phyloP scores from a whole-genome alignment of 129 eudicot genomes.

The Flaveria brownii region DNA sequence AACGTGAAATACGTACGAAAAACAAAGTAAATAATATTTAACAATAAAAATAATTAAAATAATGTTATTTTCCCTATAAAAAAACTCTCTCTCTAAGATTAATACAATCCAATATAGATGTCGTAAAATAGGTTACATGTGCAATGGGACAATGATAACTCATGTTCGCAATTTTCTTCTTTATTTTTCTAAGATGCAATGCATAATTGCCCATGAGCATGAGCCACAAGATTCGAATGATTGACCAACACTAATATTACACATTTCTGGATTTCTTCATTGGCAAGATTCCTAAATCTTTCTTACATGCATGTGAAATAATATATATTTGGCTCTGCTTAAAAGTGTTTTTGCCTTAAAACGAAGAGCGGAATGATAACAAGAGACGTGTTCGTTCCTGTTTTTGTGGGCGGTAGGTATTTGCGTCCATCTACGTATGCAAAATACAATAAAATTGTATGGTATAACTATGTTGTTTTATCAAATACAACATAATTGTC shows the following conservation, averaged over 20 bases:
- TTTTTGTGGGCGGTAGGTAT: too few species aligned
- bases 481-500: too few species aligned
- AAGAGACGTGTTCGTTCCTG: too few species aligned
- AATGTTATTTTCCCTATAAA: neutral
- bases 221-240: conserved; percentile 36
- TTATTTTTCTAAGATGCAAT: conserved; percentile 26
- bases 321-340: neutral
- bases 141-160: conserved; percentile 33
- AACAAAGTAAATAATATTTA: neutral
- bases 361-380: too few species aligned
- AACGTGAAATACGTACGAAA: neutral
- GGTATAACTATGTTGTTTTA: too few species aligned
- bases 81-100: neutral
- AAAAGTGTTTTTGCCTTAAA: too few species aligned
- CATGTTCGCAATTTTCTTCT: conserved; percentile 29
- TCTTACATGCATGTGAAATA: conserved; percentile 24
- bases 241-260: conserved; percentile 17
- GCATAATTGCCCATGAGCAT: conserved; percentile 36
- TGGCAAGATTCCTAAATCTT: conserved; percentile 29
- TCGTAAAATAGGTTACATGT: conserved; percentile 29
- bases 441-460: too few species aligned
- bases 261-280: conserved; percentile 20
- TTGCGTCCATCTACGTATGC: too few species aligned
- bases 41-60: neutral
- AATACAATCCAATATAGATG: conserved; percentile 2